Conservation (phyloP, 2,329 filamentous ascomycete species). For the Stenocarpella maydis region DNA sequence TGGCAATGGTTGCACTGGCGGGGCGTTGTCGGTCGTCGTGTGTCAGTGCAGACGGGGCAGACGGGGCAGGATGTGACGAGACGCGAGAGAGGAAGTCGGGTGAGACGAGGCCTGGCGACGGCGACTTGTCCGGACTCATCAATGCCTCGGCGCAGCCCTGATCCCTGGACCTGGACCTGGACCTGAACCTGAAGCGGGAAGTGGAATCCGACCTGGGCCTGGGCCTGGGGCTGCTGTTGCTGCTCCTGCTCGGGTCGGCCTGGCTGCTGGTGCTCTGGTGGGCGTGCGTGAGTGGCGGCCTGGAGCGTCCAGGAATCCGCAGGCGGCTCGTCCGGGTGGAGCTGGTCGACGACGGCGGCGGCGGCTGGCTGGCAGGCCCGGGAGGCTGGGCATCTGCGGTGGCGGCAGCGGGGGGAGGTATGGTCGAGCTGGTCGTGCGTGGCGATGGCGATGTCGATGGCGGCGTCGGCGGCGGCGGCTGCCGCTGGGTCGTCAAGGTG, state of each 20-base stretch:
- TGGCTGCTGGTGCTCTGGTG: background rate
- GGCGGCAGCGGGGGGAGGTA: background rate
- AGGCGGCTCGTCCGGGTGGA: slow-evolving; percentile 19
- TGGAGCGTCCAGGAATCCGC: slow-evolving; percentile 21
- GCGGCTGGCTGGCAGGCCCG: no score
- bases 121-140: slow-evolving; percentile 16
- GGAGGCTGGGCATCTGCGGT: background rate
- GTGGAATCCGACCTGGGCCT: background rate
- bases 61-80: slow-evolving; percentile 23
- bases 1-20: slow-evolving; percentile 22
- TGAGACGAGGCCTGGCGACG: slow-evolving; percentile 20
- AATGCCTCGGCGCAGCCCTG: slow-evolving; percentile 17
- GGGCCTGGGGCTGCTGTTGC: background rate
- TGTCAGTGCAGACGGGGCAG: slow-evolving; percentile 20
- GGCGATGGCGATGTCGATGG: background rate
- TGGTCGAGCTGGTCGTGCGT: background rate
- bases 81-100: slow-evolving; percentile 7
- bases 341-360: slow-evolving; percentile 15
- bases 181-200: slow-evolving; percentile 1
- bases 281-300: slow-evolving; percentile 1
- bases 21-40: slow-evolving; percentile 22
- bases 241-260: background rate
- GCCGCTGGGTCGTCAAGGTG: background rate
- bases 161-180: slow-evolving; percentile 24
- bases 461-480: background rate